Conservation (phyloP, 2,329 filamentous ascomycete genomes). For the Aspergillus versicolor region DNA sequence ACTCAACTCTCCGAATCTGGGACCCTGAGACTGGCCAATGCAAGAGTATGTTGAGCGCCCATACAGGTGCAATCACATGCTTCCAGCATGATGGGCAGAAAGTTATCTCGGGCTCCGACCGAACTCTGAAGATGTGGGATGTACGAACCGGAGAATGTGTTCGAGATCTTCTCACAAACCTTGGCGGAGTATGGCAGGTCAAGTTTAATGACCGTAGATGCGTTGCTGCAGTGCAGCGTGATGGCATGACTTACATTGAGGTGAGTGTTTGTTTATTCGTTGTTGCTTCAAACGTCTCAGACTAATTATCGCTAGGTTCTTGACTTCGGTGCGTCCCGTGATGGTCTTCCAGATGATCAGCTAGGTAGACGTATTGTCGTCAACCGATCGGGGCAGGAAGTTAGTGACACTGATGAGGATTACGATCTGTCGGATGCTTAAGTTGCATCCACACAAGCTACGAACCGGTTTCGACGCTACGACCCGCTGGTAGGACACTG, state of each 20-base stretch:
- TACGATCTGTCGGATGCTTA: slow-evolving; percentile 30
- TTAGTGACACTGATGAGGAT: slow-evolving; percentile 34
- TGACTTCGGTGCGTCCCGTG: slow-evolving; percentile 91
- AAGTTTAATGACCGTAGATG: slow-evolving; percentile 95
- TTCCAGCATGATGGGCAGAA: slow-evolving; percentile 98
- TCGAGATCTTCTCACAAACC: slow-evolving; percentile 85
- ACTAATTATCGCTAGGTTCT: slow-evolving; percentile 67
- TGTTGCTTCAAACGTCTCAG: neutral
- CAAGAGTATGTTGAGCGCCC: slow-evolving; percentile 84
- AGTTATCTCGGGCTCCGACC: slow-evolving; percentile 92
- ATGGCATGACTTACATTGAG: slow-evolving; percentile 92
- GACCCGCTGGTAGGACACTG: neutral
- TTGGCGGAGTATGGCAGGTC: slow-evolving; percentile 98
- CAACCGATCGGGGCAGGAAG: slow-evolving; percentile 41
- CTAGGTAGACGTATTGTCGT: slow-evolving; percentile 72
- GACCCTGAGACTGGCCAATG: slow-evolving; percentile 91
- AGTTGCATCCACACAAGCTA: neutral
- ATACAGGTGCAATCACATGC: slow-evolving; percentile 96
- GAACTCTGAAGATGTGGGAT: slow-evolving; percentile 98
- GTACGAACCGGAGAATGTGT: slow-evolving; percentile 88
- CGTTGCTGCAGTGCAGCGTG: slow-evolving; percentile 92
- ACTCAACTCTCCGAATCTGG: slow-evolving; percentile 95
- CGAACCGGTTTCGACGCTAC: neutral
- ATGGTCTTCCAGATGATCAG: slow-evolving; percentile 75
- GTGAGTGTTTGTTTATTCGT: slow-evolving; percentile 54